Percentiles rank a stretch among this genome's conserved stretches.
Conservation (phyloP, 345 rosid species). For the Cardamine chenopodiifolia region DNA sequence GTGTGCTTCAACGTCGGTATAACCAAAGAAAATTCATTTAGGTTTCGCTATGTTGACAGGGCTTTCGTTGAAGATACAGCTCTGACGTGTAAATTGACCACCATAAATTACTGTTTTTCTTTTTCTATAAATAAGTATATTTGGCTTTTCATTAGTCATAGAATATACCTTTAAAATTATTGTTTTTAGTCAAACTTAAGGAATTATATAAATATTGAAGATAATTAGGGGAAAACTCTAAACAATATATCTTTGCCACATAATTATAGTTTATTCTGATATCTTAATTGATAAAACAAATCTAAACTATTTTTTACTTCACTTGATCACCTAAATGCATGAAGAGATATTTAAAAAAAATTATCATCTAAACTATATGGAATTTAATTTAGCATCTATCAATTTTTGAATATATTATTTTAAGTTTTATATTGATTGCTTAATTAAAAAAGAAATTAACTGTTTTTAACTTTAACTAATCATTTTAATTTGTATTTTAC, state of each 20-base stretch:
- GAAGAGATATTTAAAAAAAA: background rate
- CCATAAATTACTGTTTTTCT: background rate
- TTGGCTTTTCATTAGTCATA: background rate
- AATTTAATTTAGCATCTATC: background rate
- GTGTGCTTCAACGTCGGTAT: conserved; percentile 32
- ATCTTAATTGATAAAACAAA: background rate
- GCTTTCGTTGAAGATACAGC: conserved; percentile 17
- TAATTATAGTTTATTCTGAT: background rate
- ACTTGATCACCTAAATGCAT: background rate
- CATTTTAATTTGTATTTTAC: background rate
- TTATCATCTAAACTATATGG: background rate
- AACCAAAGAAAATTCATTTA: conserved; percentile 22
- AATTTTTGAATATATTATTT: background rate
- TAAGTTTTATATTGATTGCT: background rate
- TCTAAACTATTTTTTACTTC: background rate
- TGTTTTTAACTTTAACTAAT: background rate
- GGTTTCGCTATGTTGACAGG: conserved; percentile 14
- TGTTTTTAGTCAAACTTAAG: background rate
- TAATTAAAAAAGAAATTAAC: too few relatives aligned
- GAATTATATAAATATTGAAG: background rate
- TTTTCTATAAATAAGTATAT: background rate
- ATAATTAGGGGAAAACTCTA: background rate
- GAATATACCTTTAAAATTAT: background rate
- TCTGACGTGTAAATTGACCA: conserved; percentile 13
- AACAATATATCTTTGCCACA: background rate